Evolutionary conservation across 1,284 basidiomycete genomes (phyloP).

Genomic region (Coniferiporia weirii): DNA sequence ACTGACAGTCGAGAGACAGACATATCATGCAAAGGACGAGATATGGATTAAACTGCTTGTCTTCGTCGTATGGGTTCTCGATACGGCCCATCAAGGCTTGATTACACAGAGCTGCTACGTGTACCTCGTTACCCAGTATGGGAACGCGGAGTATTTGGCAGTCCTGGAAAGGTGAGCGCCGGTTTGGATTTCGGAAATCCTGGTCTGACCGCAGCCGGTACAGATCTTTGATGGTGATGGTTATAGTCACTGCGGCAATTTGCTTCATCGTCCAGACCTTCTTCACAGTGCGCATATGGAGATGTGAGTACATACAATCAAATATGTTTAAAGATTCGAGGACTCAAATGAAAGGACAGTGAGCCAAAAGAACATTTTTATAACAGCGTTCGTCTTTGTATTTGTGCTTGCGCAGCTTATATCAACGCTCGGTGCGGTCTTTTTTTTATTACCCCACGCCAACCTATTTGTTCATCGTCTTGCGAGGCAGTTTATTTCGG

Average conservation of each 20-base stretch:
- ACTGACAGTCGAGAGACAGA: background rate
- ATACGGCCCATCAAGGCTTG: conserved; percentile 8
- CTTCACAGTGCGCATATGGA: conserved; percentile 3
- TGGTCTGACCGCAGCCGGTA: background rate
- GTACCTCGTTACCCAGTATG: conserved; percentile 9
- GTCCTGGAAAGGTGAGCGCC: background rate
- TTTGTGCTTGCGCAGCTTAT: background rate
- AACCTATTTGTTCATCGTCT: background rate
- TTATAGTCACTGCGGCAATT: background rate
- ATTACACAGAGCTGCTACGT: conserved; percentile 1
- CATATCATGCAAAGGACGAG: conserved; percentile 2
- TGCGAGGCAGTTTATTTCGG: background rate
- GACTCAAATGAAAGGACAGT: background rate
- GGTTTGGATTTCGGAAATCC: background rate
- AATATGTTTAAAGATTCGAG: no score
- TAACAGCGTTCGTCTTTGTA: background rate
- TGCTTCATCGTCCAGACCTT: conserved; percentile 1
- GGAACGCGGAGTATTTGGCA: background rate
- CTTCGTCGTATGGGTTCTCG: background rate
- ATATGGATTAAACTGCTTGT: background rate
- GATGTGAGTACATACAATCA: background rate
- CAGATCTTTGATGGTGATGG: background rate
- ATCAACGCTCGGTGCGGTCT: background rate
- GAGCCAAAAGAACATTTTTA: background rate
- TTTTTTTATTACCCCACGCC: background rate